Conservation (phyloP, 2,329 filamentous ascomycete genomes). For the Fusarium siculi region DNA sequence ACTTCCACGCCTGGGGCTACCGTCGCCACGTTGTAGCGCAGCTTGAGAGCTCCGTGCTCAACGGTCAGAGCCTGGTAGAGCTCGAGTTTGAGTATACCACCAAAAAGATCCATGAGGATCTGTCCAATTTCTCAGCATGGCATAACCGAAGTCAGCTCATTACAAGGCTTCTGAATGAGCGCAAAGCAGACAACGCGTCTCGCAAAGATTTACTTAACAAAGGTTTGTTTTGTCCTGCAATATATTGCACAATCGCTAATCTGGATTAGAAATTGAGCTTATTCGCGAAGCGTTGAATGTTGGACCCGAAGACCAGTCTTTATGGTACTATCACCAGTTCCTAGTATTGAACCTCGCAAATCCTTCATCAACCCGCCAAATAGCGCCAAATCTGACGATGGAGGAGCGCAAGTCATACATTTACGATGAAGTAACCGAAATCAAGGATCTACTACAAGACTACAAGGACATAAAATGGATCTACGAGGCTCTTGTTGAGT, state of each 20-base stretch:
- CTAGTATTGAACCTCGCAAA: slow-evolving; percentile 76
- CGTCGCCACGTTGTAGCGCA: slow-evolving; percentile 80
- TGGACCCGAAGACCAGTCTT: slow-evolving; percentile 91
- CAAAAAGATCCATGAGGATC: slow-evolving; percentile 82
- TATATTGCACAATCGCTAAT: not conserved
- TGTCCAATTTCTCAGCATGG: slow-evolving; percentile 98
- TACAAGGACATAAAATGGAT: slow-evolving; percentile 79
- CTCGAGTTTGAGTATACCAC: slow-evolving; percentile 90
- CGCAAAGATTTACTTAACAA: slow-evolving; percentile 77
- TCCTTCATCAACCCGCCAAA: slow-evolving; percentile 61
- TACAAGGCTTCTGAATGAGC: slow-evolving; percentile 76
- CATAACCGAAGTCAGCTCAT: slow-evolving; percentile 90
- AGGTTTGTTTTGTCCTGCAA: slow-evolving; percentile 56
- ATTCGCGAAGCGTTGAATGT: slow-evolving; percentile 84
- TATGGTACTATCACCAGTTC: slow-evolving; percentile 97
- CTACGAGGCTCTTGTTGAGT: slow-evolving; percentile 85
- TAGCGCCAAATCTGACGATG: slow-evolving; percentile 71
- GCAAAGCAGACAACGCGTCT: slow-evolving; percentile 69
- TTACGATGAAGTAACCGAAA: slow-evolving; percentile 75
- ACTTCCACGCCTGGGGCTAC: slow-evolving; percentile 98
- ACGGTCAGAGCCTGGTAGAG: slow-evolving; percentile 74
- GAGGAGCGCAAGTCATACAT: slow-evolving; percentile 74
- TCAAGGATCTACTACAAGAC: slow-evolving; percentile 72
- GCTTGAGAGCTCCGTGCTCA: slow-evolving; percentile 70
- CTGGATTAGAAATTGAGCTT: slow-evolving; percentile 72